Base-by-base conservation (phyloP, 2,329 filamentous ascomycete species). In the Stylonectria norvegica region DNA sequence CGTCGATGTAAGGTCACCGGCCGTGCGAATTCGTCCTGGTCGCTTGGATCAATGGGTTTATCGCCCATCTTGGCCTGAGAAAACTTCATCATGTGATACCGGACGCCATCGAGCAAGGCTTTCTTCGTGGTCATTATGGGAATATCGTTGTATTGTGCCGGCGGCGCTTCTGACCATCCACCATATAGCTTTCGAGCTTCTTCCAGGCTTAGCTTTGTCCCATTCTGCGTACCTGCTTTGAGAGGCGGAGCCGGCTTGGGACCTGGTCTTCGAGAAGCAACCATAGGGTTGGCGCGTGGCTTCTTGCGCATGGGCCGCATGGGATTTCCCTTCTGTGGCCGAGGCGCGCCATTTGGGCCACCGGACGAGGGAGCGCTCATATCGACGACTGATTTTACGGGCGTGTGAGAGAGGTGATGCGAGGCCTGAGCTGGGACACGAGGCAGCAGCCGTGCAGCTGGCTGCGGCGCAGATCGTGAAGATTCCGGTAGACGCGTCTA, bases 1-100 rank as follows among this genome's bases (percentile, higher is more conserved):
- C 93, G 85, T 48, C 93, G 83, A 60, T 97, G 90, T 25, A 98
- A 71, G 25, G 88, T 84, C 20, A 97, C 86, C 1, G 93, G 93
- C 19, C 89, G 81, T 14, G 86, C 85, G 60, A 97, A 98, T 36
- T 94, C 82, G 5, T 82, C 72, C 51, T 91, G 83, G 52, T 83
- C 69, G 18, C 72, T 72, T 2, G 80, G 78, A 57, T 97, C 83
- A 45, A 88, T 60, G 20, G 81, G 76, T 52, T 85, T 84, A 47
- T 71, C 71, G 15, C 61, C 62, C 8, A 66, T 56, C 55, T 81
- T 81, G 36, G 76, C 71, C 47, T 85, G 75, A 42, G 68, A 61
- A 53, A 98, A 82, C 53, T 87, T 84, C 73, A 95, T 90, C 48
- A 95, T 79, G 60, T 98, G 93, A 57, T 89, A 83, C 34, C 91